These are phyloP conservation scores for Aspergillus bertholletiae DNA, from an alignment of 495 filamentous ascomycete species.

Conservation along the genomic window DNA sequence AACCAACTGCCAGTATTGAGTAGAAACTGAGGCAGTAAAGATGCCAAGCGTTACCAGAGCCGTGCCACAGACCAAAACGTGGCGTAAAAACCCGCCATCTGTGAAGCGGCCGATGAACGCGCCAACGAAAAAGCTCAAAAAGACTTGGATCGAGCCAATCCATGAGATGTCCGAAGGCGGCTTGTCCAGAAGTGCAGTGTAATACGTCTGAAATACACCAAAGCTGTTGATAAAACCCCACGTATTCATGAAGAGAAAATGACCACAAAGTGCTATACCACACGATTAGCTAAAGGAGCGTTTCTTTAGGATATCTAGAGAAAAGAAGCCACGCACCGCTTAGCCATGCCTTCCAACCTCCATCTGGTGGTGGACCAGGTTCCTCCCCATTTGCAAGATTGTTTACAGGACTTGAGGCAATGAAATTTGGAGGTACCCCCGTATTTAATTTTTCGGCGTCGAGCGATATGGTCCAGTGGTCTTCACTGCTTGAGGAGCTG, in stretches of 20 bases:
- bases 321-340: neutral
- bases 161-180: conserved; percentile 38
- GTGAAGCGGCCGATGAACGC: conserved; percentile 39
- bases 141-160: conserved; percentile 43
- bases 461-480: no score
- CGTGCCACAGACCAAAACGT: conserved; percentile 22
- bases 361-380: neutral
- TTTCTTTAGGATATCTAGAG: neutral
- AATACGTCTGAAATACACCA: conserved; percentile 60
- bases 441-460: neutral
- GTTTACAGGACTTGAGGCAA: neutral
- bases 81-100: conserved; percentile 37
- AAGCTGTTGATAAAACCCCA: conserved; percentile 57
- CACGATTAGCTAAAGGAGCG: neutral
- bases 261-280: neutral
- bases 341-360: neutral
- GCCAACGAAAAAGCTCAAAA: conserved; percentile 35
- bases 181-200: conserved; percentile 46
- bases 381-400: neutral
- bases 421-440: neutral
- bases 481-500: neutral
- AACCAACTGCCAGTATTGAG: conserved; percentile 30
- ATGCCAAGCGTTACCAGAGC: conserved; percentile 34
- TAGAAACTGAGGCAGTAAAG: conserved; percentile 38
- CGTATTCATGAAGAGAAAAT: conserved; percentile 3